Percentiles rank a stretch among this genome's conserved stretches.
These are phyloP conservation scores for Samsoniella hepiali DNA, from an alignment of 2,329 filamentous ascomycete species.

Conservation along the genomic window DNA sequence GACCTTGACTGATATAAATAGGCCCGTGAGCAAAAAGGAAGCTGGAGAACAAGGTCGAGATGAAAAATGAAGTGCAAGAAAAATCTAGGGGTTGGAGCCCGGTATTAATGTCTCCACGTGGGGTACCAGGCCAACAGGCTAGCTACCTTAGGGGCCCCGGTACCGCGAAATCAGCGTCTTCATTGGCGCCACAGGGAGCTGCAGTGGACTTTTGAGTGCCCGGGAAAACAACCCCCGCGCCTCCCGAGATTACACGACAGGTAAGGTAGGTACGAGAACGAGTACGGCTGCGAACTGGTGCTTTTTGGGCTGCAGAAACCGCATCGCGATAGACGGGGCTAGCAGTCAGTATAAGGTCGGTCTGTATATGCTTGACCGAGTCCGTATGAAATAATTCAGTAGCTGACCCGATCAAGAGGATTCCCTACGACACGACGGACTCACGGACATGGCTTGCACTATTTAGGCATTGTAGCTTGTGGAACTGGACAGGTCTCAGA, in stretches of 20 bases:
- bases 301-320: not conserved
- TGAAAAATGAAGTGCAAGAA: not conserved
- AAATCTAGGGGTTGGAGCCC: slow-evolving; percentile 1
- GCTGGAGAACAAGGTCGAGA: not conserved
- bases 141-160: too few species aligned
- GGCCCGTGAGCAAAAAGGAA: not conserved
- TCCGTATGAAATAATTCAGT: not conserved
- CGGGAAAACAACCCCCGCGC: too few species aligned
- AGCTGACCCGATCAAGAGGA: not conserved
- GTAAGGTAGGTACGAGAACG: slow-evolving; percentile 7
- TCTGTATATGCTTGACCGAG: not conserved
- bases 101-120: slow-evolving; percentile 5
- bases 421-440: too few species aligned
- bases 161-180: not conserved
- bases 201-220: too few species aligned
- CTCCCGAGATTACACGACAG: too few species aligned
- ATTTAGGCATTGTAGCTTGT: too few species aligned
- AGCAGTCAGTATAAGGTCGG: not conserved
- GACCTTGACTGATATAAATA: not conserved
- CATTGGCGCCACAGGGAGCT: not conserved
- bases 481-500: too few species aligned
- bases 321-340: not conserved
- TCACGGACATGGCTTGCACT: too few species aligned
- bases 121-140: not conserved
- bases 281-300: not conserved